A percentile compares a stretch with the other conserved stretches of the same genome.
Evolutionary conservation across 2,329 filamentous ascomycete genomes (phyloP).

Genomic region (Alternaria sp.): DNA sequence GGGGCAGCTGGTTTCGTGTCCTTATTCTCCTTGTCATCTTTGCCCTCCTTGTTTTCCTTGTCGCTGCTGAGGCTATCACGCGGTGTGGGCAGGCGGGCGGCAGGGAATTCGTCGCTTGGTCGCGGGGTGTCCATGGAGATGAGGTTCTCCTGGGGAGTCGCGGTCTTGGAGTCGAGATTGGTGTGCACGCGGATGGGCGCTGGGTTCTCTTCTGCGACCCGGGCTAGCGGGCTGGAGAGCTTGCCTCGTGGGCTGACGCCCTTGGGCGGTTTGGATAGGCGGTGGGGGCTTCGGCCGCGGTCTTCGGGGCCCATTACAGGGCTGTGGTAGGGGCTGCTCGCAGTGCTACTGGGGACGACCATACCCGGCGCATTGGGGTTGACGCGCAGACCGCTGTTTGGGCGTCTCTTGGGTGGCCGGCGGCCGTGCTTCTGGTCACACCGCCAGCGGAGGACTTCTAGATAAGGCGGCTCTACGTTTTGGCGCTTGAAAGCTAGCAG

Average conservation of each 20-base stretch:
- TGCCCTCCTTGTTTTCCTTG: constrained; percentile 44
- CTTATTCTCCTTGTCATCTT: constrained; percentile 45
- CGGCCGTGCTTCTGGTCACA: constrained; percentile 92
- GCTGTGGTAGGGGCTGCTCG: constrained; percentile 66
- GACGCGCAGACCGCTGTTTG: constrained; percentile 56
- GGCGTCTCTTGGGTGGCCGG: constrained; percentile 58
- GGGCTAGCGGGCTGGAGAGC: constrained; percentile 74
- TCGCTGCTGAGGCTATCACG: constrained; percentile 47
- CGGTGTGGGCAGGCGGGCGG: constrained; percentile 25
- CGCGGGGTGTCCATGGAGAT: constrained; percentile 52
- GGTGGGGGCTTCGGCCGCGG: constrained; percentile 74
- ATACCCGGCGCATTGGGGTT: constrained; percentile 58
- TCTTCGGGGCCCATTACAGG: constrained; percentile 64
- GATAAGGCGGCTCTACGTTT: constrained; percentile 89
- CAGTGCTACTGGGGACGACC: constrained; percentile 56
- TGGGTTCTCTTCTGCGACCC: constrained; percentile 72
- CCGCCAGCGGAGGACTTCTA: constrained; percentile 94
- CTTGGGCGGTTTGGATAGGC: constrained; percentile 65
- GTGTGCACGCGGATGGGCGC: constrained; percentile 48
- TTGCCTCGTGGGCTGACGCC: constrained; percentile 69
- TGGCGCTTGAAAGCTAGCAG: constrained; percentile 81
- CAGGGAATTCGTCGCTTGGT: constrained; percentile 47
- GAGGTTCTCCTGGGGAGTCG: constrained; percentile 46
- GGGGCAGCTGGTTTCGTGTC: constrained; percentile 20
- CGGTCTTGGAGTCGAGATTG: constrained; percentile 40